These are phyloP conservation scores for Pelargonium fulgidum DNA, from an alignment of 441 rosid species.

Conservation along the genomic window DNA sequence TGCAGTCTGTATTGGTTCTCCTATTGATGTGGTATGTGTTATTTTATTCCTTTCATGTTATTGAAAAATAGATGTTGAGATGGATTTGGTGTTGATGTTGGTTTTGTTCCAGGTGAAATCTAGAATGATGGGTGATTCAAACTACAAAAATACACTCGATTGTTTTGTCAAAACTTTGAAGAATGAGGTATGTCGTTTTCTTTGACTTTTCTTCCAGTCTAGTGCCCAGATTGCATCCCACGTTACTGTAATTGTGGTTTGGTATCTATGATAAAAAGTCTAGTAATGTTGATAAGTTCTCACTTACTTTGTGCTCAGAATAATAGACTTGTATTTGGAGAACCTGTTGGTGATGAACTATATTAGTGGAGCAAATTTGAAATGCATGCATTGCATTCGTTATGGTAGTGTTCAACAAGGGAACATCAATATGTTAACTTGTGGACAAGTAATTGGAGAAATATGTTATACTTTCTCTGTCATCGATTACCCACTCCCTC, in stretches of 20 bases:
- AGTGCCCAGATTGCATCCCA: slow-evolving; percentile 8
- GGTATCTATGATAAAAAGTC: neutral
- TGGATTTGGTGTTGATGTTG: slow-evolving; percentile 11
- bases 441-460: neutral
- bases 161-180: slow-evolving; percentile 61
- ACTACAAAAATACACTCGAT: slow-evolving; percentile 55
- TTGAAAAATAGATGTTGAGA: slow-evolving; percentile 5
- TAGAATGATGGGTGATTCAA: slow-evolving; percentile 78
- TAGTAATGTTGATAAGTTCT: neutral
- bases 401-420: too few relatives aligned
- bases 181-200: slow-evolving; percentile 40
- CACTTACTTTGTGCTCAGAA: neutral
- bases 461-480: neutral
- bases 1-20: slow-evolving; percentile 71
- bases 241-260: neutral
- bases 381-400: neutral
- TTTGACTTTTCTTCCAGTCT: slow-evolving; percentile 13
- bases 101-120: slow-evolving; percentile 57
- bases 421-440: neutral
- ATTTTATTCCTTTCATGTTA: slow-evolving; percentile 13
- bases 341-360: neutral
- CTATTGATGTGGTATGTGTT: slow-evolving; percentile 62
- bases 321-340: neutral
- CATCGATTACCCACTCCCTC: neutral
- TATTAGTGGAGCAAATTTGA: neutral